Conservation (phyloP, 2,329 filamentous ascomycete genomes). For the Chaetothyriales sp. region DNA sequence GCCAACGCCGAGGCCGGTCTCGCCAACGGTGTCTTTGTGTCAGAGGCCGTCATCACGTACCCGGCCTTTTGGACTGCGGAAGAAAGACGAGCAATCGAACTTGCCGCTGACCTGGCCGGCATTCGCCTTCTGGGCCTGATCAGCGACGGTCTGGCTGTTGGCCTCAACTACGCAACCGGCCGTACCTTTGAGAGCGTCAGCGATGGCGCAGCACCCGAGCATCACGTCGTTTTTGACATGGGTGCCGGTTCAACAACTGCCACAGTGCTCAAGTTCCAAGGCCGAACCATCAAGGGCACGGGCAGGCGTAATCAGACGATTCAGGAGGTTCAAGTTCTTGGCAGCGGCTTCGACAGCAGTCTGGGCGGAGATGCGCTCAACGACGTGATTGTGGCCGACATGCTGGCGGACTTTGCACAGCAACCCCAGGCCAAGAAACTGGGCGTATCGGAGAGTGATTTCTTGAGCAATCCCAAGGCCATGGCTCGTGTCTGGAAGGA, state of each 20-base stretch:
- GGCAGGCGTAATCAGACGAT: slow-evolving; percentile 93
- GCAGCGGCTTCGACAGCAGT: slow-evolving; percentile 74
- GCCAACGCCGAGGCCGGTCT: slow-evolving; percentile 76
- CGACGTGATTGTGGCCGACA: slow-evolving; percentile 74
- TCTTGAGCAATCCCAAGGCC: slow-evolving; percentile 66
- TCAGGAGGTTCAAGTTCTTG: slow-evolving; percentile 83
- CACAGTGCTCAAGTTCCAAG: slow-evolving; percentile 79
- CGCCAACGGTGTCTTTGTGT: slow-evolving; percentile 58
- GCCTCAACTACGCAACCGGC: slow-evolving; percentile 85
- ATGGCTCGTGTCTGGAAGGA: slow-evolving; percentile 89
- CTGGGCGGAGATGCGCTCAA: slow-evolving; percentile 87
- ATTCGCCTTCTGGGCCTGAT: slow-evolving; percentile 73
- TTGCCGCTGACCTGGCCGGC: slow-evolving; percentile 76
- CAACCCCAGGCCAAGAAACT: slow-evolving; percentile 41
- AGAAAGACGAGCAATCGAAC: slow-evolving; percentile 73
- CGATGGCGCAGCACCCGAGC: slow-evolving; percentile 73
- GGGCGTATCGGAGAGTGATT: slow-evolving; percentile 44
- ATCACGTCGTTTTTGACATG: slow-evolving; percentile 95
- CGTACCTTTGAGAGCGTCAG: slow-evolving; percentile 76
- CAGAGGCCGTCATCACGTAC: slow-evolving; percentile 75
- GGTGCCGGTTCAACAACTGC: slow-evolving; percentile 89
- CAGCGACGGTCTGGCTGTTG: slow-evolving; percentile 82
- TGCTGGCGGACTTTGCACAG: slow-evolving; percentile 65
- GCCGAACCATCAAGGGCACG: slow-evolving; percentile 74
- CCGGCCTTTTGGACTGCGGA: slow-evolving; percentile 82